Evolutionary conservation across 352 stramenopile genomes (phyloP).

Genomic region (Blastocystis sp.): DNA sequence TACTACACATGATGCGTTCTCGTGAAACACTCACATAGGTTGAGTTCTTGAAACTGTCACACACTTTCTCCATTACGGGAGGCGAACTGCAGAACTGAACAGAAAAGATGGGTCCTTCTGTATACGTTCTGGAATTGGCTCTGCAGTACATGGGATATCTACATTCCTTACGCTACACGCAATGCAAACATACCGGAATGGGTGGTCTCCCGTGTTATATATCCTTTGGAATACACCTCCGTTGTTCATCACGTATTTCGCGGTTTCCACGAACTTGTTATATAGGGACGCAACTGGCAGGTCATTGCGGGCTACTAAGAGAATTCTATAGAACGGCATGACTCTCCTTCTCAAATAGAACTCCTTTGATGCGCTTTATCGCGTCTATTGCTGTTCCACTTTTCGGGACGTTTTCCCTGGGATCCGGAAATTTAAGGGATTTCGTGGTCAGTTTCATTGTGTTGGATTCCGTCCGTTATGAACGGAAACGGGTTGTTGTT

Average conservation of each 20-base stretch:
- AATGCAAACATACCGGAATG: neutral
- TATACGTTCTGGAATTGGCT: slow-evolving; percentile 61
- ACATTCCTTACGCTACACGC: neutral
- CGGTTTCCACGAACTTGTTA: slow-evolving; percentile 71
- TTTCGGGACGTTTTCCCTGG: no score
- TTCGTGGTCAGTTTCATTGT: no score
- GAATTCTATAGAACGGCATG: slow-evolving; percentile 70
- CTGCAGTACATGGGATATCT: slow-evolving; percentile 65
- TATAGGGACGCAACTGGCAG: slow-evolving; percentile 46
- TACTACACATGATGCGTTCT: slow-evolving; percentile 17
- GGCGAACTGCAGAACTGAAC: slow-evolving; percentile 73
- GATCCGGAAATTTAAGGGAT: no score
- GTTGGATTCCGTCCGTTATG: no score
- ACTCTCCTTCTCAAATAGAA: neutral
- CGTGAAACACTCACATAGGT: slow-evolving; percentile 13
- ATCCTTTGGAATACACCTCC: slow-evolving; percentile 66
- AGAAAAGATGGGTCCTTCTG: slow-evolving; percentile 63
- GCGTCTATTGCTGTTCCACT: no score
- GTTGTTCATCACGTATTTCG: slow-evolving; percentile 72
- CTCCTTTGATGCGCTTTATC: no score
- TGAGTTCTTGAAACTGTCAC: slow-evolving; percentile 67
- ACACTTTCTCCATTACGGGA: slow-evolving; percentile 61
- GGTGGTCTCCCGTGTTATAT: slow-evolving; percentile 66
- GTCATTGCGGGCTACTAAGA: slow-evolving; percentile 63
- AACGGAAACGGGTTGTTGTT: no score